Evolutionary conservation across 106 monocot species (phyloP).

Genomic region (Apostasia shenzhenica): DNA sequence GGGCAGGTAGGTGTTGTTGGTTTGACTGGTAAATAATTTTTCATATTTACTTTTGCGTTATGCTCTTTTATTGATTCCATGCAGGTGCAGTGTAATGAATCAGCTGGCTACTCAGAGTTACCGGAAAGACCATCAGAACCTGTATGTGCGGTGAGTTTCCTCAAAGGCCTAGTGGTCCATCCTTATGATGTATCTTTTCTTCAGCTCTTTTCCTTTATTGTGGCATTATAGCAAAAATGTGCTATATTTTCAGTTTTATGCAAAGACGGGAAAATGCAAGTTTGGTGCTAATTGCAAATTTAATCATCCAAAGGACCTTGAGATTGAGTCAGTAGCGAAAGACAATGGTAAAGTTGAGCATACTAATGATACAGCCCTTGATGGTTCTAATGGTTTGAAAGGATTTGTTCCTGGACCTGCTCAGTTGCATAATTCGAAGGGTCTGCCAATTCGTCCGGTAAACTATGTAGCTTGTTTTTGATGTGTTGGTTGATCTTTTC

Average conservation of each 20-base stretch:
- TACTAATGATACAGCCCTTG: slow-evolving; percentile 7
- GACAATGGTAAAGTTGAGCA: slow-evolving; percentile 9
- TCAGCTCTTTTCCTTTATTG: neutral
- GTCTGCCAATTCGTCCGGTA: slow-evolving; percentile 87
- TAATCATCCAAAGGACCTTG: slow-evolving; percentile 87
- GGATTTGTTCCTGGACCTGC: slow-evolving; percentile 41
- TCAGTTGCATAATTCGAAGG: slow-evolving; percentile 76
- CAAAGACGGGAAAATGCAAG: slow-evolving; percentile 78
- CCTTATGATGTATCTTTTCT: neutral
- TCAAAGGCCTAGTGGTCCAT: neutral
- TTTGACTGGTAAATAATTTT: neutral
- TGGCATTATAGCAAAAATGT: neutral
- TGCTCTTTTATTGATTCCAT: neutral
- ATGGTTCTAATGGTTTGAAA: slow-evolving; percentile 14
- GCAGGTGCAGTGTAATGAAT: slow-evolving; percentile 26
- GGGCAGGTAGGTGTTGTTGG: neutral
- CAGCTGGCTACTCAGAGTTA: slow-evolving; percentile 23
- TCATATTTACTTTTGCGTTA: neutral
- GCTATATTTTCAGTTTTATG: slow-evolving; percentile 48
- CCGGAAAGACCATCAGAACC: slow-evolving; percentile 87
- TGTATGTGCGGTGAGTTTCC: slow-evolving; percentile 46
- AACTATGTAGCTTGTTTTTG: neutral
- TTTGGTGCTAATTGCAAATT: slow-evolving; percentile 86
- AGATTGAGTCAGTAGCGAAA: slow-evolving; percentile 22
- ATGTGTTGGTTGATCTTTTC: too few relatives aligned